These are phyloP conservation scores for Euptelea pleiosperma DNA, from an alignment of 164 flowering plant genomes.

Conservation along the genomic window DNA sequence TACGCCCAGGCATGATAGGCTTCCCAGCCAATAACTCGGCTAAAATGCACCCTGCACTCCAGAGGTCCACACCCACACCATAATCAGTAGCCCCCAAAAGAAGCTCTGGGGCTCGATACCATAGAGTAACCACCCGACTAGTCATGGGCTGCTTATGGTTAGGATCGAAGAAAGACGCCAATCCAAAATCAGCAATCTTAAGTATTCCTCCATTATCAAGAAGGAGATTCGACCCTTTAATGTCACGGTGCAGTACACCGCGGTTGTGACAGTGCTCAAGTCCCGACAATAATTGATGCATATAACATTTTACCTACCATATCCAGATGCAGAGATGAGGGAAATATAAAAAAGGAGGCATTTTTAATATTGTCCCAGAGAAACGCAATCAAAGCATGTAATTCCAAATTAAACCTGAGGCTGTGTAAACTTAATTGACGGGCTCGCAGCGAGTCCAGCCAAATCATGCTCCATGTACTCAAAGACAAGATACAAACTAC, in stretches of 20 bases:
- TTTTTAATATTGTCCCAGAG: background rate
- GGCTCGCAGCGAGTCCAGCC: slow-evolving; percentile 76
- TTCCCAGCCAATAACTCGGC: slow-evolving; percentile 56
- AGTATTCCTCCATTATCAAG: slow-evolving; percentile 48
- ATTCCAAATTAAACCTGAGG: slow-evolving; percentile 46
- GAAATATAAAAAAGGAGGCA: background rate
- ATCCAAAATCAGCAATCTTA: slow-evolving; percentile 59
- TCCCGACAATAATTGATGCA: slow-evolving; percentile 52
- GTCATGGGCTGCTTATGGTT: slow-evolving; percentile 50
- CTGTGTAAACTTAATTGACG: slow-evolving; percentile 54
- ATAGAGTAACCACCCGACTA: slow-evolving; percentile 59
- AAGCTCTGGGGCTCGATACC: slow-evolving; percentile 62
- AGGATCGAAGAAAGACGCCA: slow-evolving; percentile 47
- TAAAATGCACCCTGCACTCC: slow-evolving; percentile 65
- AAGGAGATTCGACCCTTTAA: slow-evolving; percentile 62
- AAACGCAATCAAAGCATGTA: background rate
- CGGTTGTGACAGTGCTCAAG: slow-evolving; percentile 57
- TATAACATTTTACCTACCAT: slow-evolving; percentile 53
- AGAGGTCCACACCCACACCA: slow-evolving; percentile 51
- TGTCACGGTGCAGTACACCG: slow-evolving; percentile 58
- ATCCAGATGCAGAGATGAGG: background rate
- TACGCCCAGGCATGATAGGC: slow-evolving; percentile 62
- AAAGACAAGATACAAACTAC: slow-evolving; percentile 69
- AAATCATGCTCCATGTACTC: slow-evolving; percentile 79
- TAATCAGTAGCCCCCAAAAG: slow-evolving; percentile 59